Evolutionary conservation across 1,139 yeast species (phyloP), one percentile per base, ranked within the genome.

Genomic region (Kodamaea sp.): DNA sequence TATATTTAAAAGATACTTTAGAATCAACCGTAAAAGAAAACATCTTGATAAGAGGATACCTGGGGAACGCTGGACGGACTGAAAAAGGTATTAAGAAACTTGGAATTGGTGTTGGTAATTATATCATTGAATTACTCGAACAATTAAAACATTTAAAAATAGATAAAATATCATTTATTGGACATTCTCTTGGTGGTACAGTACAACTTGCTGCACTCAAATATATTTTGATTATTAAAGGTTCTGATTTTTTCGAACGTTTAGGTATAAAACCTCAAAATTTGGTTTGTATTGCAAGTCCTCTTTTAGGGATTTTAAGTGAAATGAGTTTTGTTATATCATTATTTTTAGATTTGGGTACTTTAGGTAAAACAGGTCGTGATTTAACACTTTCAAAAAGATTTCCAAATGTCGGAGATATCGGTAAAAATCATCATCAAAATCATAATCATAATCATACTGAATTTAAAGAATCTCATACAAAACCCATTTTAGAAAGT

Each of bases 321-420:
- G 63, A 58, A 30, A 53, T 56, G 57, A 57, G 57, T 35, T 45
- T 56, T 12, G 32, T 49, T 38, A 57, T 58, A 29, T 43, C 49
- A 32, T 55, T 60, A 58, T 54, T 57, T 31, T 47, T 58, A 35
- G 60, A 55, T 34, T 35, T 58, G 28, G 63, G 63, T 3, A 57
- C 61, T 3, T 42, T 58, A 28, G 63, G 63, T 6, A 55, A 55
- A 27, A 57, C 62, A 1, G 63, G 63, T 2, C 50, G 61, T 8
- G 63, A 58, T 40, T 46, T 58, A 41, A 57, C 61, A 4, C 47
- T 58, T 15, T 53, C 54, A 43, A 53, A 52, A 31, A 45, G 47
- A 20, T 38, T 54, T 3, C 58, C 59, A 8, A 44, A 30, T 10
- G 31, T 48, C 28, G 42, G 27, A 35, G 46, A 42, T 27, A 24